These are phyloP conservation scores for Cryptosporidium parvum DNA, from an alignment of 169 alveolate species.

Conservation along the genomic window DNA sequence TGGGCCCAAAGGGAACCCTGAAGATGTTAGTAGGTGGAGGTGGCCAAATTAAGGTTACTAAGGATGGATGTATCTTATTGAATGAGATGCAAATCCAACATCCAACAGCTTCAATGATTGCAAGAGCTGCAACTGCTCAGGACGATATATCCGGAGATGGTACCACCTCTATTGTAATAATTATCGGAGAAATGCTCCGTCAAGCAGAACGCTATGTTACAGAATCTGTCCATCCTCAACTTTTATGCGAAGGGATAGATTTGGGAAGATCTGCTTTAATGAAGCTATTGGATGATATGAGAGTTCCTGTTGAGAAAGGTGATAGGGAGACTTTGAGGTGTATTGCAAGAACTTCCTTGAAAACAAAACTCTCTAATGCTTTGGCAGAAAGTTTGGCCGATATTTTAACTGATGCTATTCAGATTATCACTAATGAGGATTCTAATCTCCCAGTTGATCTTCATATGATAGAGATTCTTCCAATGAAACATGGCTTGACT, in stretches of 20 bases:
- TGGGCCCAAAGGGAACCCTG: conserved; percentile 99
- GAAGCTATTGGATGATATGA: conserved; percentile 89
- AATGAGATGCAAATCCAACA: conserved; percentile 99
- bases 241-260: conserved; percentile 96
- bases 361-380: conserved; percentile 93
- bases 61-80: conserved; percentile 96
- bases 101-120: conserved; percentile 99
- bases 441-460: conserved; percentile 90
- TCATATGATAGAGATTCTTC: conserved; percentile 98
- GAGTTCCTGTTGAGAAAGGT: conserved; percentile 79
- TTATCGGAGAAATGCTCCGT: conserved; percentile 94
- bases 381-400: conserved; percentile 95
- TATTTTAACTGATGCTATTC: conserved; percentile 95
- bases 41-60: conserved; percentile 94
- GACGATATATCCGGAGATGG: conserved; percentile 99
- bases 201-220: conserved; percentile 88
- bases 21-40: conserved; percentile 99
- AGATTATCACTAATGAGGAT: conserved; percentile 82
- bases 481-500: conserved; percentile 95
- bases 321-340: conserved; percentile 92
- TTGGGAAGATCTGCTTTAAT: conserved; percentile 92
- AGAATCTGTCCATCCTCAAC: conserved; percentile 98
- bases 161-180: conserved; percentile 95
- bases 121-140: conserved; percentile 98
- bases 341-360: conserved; percentile 94